Evolutionary conservation across 345 rosid species (phyloP), one percentile per base, ranked within the genome.

Genomic region (Punica granatum): DNA sequence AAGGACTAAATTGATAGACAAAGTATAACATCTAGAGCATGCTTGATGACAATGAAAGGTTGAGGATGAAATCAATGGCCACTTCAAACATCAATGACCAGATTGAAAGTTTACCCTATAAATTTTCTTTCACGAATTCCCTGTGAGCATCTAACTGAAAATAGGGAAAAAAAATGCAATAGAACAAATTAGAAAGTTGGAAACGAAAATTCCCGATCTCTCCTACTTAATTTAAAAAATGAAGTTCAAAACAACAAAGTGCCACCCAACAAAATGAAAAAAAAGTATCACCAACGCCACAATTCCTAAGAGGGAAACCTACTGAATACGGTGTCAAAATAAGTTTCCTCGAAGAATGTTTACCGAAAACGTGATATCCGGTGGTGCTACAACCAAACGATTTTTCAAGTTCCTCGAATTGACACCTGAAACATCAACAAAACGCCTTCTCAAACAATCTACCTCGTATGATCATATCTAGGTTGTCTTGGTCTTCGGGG

Each of bases 401-500:
- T 25, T 35, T 30, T 56, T 46, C 35, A 53, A 23, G 30, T 34
- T 54, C 43, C 32, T 26, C 43, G 32, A 21, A 32, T 48, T 42
- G 71, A 60, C 65, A 69, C 44, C 71, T 42, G 32, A 33, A 65
- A n/a, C 43, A 53, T 33, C 65, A 53, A 15, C 16, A 33, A n/a
- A 32, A 32, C 46, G 37, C 41, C 66, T 72, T 44, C 49, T 35
- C 8, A 19, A 15, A 73, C 25, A 15, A 73, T 30, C 61, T 56
- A 56, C 34, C 34, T 56, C 25, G 34, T 56, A 3, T 26, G 19
- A 1, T 11, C 61, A 28, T 56, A 30, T 61, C 83, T 85, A 88
- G 60, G 75, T 78, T 41, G 87, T 76, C 73, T 88, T 88, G 0
- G 81, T 71, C 71, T 88, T 88, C 13, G 72, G 76, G 53, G 73